Conservation (phyloP, 495 filamentous ascomycete genomes). For the Aspergillus panamensis region DNA sequence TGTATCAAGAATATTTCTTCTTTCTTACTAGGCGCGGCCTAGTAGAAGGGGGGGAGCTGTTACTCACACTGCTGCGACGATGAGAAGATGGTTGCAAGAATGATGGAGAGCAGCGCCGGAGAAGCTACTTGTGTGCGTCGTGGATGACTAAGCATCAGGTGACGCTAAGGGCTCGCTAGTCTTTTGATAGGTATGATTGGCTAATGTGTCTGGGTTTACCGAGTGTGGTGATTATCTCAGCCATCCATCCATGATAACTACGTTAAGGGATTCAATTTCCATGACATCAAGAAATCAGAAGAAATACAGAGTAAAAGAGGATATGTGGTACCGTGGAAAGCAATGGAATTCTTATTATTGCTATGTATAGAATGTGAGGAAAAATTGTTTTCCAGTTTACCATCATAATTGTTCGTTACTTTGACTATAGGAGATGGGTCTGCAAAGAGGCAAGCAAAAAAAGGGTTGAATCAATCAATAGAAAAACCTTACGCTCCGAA, state of each 20-base stretch:
- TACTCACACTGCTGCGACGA: constrained; percentile 53
- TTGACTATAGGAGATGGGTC: too few species aligned
- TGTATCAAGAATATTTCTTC: constrained; percentile 3
- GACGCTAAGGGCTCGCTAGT: constrained; percentile 42
- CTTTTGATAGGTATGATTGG: constrained; percentile 18
- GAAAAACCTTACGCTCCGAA: too few species aligned
- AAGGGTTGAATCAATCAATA: too few species aligned
- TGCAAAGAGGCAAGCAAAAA: too few species aligned
- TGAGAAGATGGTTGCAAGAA: constrained; percentile 53
- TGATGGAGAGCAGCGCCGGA: constrained; percentile 35
- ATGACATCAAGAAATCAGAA: background rate
- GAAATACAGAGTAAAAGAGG: background rate
- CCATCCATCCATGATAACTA: background rate
- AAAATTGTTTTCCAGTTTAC: background rate
- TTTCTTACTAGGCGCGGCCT: constrained; percentile 11
- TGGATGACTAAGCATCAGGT: constrained; percentile 42
- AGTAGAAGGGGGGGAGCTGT: background rate
- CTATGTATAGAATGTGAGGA: background rate
- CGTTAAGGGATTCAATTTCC: too few species aligned
- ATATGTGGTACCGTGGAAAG: background rate
- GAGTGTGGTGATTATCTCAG: constrained; percentile 19
- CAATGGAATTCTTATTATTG: background rate
- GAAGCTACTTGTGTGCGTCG: constrained; percentile 46
- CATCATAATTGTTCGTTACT: too few species aligned
- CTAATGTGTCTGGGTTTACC: constrained; percentile 19